These are phyloP conservation scores for Ramaria sp. DNA, from an alignment of 768 basidiomycete genomes.

Conservation along the genomic window DNA sequence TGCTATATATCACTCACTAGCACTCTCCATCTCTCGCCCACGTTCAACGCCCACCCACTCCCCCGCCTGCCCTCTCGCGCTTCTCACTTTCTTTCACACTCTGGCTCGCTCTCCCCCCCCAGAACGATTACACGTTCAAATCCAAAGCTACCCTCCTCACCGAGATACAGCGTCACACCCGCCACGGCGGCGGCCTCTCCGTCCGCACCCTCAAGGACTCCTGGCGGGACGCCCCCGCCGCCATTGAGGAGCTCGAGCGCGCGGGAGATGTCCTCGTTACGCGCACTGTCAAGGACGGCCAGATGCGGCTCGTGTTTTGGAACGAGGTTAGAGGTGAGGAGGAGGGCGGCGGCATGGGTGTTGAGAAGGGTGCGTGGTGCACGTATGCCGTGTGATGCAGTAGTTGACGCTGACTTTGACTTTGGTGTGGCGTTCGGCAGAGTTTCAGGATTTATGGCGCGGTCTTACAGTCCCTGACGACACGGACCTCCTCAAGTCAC, in stretches of 20 bases:
- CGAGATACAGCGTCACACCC: conserved; percentile 78
- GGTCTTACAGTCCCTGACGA: conserved; percentile 76
- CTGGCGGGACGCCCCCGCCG: conserved; percentile 79
- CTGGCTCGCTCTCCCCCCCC: no score
- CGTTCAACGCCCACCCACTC: no score
- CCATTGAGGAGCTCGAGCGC: conserved; percentile 82
- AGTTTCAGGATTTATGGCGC: conserved; percentile 86
- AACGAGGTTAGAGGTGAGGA: conserved; percentile 78
- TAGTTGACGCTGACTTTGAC: no score
- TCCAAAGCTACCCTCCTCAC: conserved; percentile 74
- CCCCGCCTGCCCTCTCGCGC: no score
- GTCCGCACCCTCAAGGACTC: conserved; percentile 81
- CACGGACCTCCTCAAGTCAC: conserved; percentile 67
- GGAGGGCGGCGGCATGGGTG: conserved; percentile 54
- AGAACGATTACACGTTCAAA: no score
- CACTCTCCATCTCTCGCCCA: no score
- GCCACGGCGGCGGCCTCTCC: conserved; percentile 75
- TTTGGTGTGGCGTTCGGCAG: conserved; percentile 29
- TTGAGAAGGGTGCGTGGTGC: conserved; percentile 61
- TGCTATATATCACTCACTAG: no score
- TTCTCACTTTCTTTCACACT: no score
- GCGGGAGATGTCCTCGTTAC: conserved; percentile 86
- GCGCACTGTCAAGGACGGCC: conserved; percentile 72
- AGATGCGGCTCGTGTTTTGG: conserved; percentile 80
- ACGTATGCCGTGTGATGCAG: no score